phyloP scores from a whole-genome alignment of 225 moss, liverwort and hornwort species.

The Polytrichum formosum region DNA sequence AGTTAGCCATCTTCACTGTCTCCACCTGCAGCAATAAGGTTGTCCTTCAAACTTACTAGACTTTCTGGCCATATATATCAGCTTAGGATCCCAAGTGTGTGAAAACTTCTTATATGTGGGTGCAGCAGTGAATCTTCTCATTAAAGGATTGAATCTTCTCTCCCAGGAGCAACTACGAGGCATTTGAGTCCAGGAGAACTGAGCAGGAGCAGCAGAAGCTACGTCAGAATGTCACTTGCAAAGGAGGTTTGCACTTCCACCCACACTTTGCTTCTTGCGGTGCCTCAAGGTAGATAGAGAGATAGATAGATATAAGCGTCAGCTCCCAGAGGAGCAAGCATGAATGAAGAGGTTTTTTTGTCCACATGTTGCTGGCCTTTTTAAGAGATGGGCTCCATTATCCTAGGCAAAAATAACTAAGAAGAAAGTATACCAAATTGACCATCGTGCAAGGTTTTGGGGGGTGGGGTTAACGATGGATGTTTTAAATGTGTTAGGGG shows the following conservation, averaged over 20 bases:
- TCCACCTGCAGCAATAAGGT: neutral
- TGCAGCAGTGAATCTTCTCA: too few relatives aligned
- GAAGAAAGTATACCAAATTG: too few relatives aligned
- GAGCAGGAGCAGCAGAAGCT: neutral
- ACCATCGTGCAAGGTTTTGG: too few relatives aligned
- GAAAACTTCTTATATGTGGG: too few relatives aligned
- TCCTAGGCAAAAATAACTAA: too few relatives aligned
- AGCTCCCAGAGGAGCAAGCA: too few relatives aligned
- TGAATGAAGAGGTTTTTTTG: neutral
- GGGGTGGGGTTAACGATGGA: too few relatives aligned
- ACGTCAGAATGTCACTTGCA: neutral
- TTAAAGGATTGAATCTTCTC: neutral
- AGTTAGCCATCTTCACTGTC: neutral
- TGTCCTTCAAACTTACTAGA: neutral
- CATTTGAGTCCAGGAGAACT: neutral
- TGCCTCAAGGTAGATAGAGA: too few relatives aligned
- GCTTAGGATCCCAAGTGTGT: neutral
- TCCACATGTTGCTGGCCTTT: neutral
- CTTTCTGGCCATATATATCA: neutral
- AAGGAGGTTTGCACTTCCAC: neutral
- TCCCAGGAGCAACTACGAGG: neutral
- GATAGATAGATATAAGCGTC: too few relatives aligned
- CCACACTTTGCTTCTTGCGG: neutral
- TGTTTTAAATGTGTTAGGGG: too few relatives aligned
- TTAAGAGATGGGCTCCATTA: neutral